phyloP scores from a whole-genome alignment of 345 rosid species.

The Ricinus communis region DNA sequence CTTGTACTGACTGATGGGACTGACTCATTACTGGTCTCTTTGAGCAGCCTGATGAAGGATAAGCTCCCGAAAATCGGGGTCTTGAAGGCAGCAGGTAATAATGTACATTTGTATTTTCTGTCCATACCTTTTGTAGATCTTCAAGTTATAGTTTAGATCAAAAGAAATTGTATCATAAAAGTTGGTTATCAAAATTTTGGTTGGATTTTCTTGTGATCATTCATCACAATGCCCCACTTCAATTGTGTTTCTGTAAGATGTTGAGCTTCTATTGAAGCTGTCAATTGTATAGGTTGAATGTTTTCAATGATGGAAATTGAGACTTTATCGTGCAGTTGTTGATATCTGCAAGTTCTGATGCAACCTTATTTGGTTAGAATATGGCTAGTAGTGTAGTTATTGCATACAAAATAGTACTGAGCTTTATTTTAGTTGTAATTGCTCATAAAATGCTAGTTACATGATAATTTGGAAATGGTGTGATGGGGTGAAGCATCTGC shows the following conservation, averaged over 20 bases:
- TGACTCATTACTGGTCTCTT: conserved; percentile 27
- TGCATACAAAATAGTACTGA: background rate
- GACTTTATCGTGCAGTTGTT: too few relatives aligned
- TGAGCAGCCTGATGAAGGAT: conserved; percentile 39
- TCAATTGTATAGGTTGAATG: too few relatives aligned
- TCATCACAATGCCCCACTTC: too few relatives aligned
- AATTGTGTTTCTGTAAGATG: too few relatives aligned
- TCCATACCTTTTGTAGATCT: too few relatives aligned
- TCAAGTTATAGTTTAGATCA: too few relatives aligned
- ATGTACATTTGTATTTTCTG: background rate
- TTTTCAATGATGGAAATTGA: too few relatives aligned
- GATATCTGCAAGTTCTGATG: too few relatives aligned
- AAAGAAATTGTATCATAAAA: background rate
- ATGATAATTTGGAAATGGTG: background rate
- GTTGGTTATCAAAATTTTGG: background rate
- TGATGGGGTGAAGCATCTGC: background rate
- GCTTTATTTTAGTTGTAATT: background rate
- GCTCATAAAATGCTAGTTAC: too few relatives aligned
- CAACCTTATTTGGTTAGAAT: too few relatives aligned
- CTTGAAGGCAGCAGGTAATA: conserved; percentile 41
- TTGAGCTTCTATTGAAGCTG: too few relatives aligned
- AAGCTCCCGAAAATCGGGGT: conserved; percentile 28
- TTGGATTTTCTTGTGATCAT: background rate
- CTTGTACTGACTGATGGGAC: conserved; percentile 24
- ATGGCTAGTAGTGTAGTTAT: too few relatives aligned